Evolutionary conservation across 306 rosid species (phyloP), one percentile per base, ranked within the genome.

Genomic region (Cercis canadensis): DNA sequence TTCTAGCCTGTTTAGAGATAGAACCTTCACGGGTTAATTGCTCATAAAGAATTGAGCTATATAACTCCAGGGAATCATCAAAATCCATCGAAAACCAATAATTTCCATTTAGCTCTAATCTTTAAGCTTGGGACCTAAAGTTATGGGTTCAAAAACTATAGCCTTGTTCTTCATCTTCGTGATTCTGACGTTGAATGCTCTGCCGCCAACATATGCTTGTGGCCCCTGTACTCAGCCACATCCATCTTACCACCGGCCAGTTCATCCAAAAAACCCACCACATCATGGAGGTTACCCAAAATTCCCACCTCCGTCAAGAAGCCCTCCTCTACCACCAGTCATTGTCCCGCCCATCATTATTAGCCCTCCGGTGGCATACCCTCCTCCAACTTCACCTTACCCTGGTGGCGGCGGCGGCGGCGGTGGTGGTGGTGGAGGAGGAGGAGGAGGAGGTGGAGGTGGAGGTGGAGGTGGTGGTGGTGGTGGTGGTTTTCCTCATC

Each of bases 171-270:
- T 80, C 59, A 62, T 86, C 77, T 52, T 16, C 57, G 0, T 52
- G 32, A 18, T 52, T 16, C n/a, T 18, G 8, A 18, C n/a, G 32
- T 52, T 52, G 57, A 52, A 18, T 52, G 11, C 57, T 1, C 31
- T 52, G 10, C 57, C 57, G 5, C 32, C 32, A 2, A 17, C 16
- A 10, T 52, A 80, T 51, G 87, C 90, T 11, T 86, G 87, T 60
- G 65, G 14, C 4, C 64, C 87, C 16, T 86, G 87, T 70, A 57
- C 59, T 1, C 78, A 79, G 66, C 87, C 87, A 37, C 79, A 79
- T 13, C 78, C 81, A n/a, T 62, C 29, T 24, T 24, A 24, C 29
- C 29, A 24, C 29, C 29, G 29, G 29, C 29, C 29, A 24, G 29
- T 24, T 24, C 29, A 24, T 24, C 29, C 29, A 24, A 24, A 24